These are phyloP conservation scores for Penstemon barbatus DNA, from an alignment of 257 asterid species.

Conservation along the genomic window DNA sequence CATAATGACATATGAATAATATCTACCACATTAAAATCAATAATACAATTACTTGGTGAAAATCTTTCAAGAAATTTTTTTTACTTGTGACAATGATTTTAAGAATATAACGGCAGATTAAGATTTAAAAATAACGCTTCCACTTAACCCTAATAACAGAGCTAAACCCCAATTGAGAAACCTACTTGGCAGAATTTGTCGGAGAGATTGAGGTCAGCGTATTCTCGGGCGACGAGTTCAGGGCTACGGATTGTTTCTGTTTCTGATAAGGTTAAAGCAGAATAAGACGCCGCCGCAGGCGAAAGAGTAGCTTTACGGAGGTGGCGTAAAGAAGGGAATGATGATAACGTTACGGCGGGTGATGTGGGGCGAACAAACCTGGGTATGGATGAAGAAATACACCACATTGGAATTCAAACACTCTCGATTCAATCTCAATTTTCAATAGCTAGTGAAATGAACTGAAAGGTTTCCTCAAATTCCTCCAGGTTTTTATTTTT, in stretches of 20 bases:
- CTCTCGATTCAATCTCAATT: neutral
- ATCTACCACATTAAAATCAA: neutral
- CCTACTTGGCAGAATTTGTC: slow-evolving; percentile 57
- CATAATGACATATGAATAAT: neutral
- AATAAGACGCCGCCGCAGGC: slow-evolving; percentile 21
- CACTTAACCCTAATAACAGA: slow-evolving; percentile 2
- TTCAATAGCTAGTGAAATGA: too few species aligned
- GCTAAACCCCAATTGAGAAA: slow-evolving; percentile 3
- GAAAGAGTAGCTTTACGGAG: slow-evolving; percentile 19
- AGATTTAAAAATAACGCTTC: neutral
- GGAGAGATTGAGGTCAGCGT: slow-evolving; percentile 76
- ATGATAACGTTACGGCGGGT: slow-evolving; percentile 25
- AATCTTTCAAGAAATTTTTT: neutral
- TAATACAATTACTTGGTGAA: neutral
- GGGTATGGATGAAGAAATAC: slow-evolving; percentile 33
- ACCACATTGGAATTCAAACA: slow-evolving; percentile 33
- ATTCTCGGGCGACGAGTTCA: slow-evolving; percentile 69
- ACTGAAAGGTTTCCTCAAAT: too few species aligned
- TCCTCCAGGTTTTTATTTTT: too few species aligned
- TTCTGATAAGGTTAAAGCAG: slow-evolving; percentile 29
- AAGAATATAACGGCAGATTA: neutral
- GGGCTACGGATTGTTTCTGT: slow-evolving; percentile 47
- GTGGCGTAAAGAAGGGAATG: slow-evolving; percentile 27
- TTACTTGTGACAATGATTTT: neutral
- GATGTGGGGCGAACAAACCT: slow-evolving; percentile 36